Evolutionary conservation across 31 red algal species (phyloP).

Genomic region (Odonthalia washingtoniensis): DNA sequence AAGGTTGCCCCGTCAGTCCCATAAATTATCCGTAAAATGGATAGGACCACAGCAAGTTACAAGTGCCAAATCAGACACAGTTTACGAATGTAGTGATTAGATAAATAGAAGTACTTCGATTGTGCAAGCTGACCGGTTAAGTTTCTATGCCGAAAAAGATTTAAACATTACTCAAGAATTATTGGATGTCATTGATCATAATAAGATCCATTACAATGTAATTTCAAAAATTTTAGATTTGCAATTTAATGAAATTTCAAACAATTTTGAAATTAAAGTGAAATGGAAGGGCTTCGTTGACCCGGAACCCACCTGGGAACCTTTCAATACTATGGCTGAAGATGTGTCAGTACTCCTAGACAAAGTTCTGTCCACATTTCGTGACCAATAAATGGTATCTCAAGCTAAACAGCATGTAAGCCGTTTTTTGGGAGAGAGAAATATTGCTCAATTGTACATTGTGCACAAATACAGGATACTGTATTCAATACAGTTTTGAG

Average conservation of each 20-base stretch:
- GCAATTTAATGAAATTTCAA: not conserved
- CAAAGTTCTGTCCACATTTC: no score
- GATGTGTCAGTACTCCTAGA: no score
- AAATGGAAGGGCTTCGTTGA: slow-evolving; percentile 46
- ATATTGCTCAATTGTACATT: no score
- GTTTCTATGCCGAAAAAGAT: slow-evolving; percentile 30
- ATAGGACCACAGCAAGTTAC: no score
- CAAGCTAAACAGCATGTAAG: no score
- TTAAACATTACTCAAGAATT: slow-evolving; percentile 19
- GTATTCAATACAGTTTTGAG: no score
- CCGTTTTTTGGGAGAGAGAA: no score
- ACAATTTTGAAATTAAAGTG: slow-evolving; percentile 3
- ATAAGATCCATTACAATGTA: slow-evolving; percentile 7
- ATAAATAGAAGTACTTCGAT: not conserved
- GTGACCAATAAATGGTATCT: no score
- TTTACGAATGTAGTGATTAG: slow-evolving; percentile 36
- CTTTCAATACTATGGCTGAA: no score
- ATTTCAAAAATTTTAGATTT: slow-evolving; percentile 19
- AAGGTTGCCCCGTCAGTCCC: no score
- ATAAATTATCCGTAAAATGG: no score
- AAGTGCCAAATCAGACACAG: not conserved
- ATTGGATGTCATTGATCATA: slow-evolving; percentile 33
- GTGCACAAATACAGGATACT: no score
- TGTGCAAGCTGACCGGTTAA: slow-evolving; percentile 30
- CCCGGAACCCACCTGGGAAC: slow-evolving; percentile 48